Conservation (phyloP, 495 filamentous ascomycete species). For the Eremomyces bilateralis region DNA sequence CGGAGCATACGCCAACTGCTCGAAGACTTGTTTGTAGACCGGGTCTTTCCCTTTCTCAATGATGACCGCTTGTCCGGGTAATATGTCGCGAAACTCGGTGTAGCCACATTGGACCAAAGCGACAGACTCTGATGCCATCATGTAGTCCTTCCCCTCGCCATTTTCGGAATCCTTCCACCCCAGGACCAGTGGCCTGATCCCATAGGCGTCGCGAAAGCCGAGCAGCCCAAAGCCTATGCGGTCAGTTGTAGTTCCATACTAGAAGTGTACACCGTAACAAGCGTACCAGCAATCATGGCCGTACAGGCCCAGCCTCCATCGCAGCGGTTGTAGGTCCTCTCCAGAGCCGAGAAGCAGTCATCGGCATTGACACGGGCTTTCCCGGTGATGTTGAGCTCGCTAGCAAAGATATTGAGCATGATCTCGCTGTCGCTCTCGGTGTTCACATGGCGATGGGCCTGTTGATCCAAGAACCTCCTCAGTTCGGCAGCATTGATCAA, state of each 20-base stretch:
- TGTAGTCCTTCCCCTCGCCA: constrained; percentile 59
- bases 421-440: constrained; percentile 88
- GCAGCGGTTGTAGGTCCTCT: constrained; percentile 53
- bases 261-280: not conserved
- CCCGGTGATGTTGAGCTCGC: constrained; percentile 83
- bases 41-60: constrained; percentile 67
- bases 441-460: constrained; percentile 89
- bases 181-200: constrained; percentile 74
- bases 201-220: constrained; percentile 73
- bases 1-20: constrained; percentile 53
- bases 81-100: constrained; percentile 56
- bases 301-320: constrained; percentile 75
- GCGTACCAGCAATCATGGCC: constrained; percentile 70
- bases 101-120: constrained; percentile 79
- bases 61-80: constrained; percentile 85
- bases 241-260: constrained; percentile 6
- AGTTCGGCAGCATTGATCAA: constrained; percentile 80
- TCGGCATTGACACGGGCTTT: constrained; percentile 86
- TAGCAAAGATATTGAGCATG: constrained; percentile 88
- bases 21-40: constrained; percentile 53
- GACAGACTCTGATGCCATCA: constrained; percentile 94
- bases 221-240: constrained; percentile 55
- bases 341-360: constrained; percentile 65
- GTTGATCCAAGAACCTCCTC: constrained; percentile 57
- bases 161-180: constrained; percentile 48